phyloP scores from a whole-genome alignment of 1,284 basidiomycete genomes.

The Ustilago curta region DNA sequence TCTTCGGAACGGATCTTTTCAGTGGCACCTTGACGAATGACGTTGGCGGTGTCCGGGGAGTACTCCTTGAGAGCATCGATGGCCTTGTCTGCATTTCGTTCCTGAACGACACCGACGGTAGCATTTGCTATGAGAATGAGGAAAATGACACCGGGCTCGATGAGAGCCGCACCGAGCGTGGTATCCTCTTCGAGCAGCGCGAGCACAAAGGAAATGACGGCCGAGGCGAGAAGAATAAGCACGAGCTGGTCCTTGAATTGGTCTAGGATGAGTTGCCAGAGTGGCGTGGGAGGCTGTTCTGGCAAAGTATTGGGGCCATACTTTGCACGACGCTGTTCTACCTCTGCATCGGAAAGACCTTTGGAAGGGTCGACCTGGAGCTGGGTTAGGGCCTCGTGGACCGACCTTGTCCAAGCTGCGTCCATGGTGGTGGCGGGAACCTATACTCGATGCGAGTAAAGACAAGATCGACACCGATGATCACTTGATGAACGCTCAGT shows the following conservation, averaged over 20 bases:
- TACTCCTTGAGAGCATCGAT: conserved; percentile 68
- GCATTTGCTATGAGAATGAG: conserved; percentile 68
- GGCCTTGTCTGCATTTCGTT: conserved; percentile 68
- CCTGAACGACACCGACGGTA: conserved; percentile 68
- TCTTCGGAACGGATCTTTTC: conserved; percentile 54
- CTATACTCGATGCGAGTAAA: background rate
- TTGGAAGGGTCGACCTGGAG: conserved; percentile 53
- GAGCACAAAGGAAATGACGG: conserved; percentile 66
- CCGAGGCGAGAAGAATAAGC: conserved; percentile 66
- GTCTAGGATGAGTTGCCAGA: conserved; percentile 93
- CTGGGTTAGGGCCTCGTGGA: conserved; percentile 54
- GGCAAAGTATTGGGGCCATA: conserved; percentile 74
- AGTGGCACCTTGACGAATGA: conserved; percentile 57
- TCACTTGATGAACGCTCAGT: background rate
- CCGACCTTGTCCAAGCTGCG: conserved; percentile 62
- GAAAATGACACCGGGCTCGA: conserved; percentile 68
- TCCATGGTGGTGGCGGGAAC: conserved; percentile 49
- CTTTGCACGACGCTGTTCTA: conserved; percentile 38
- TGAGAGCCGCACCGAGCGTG: conserved; percentile 63
- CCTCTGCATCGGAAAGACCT: conserved; percentile 62
- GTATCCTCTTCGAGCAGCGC: conserved; percentile 65
- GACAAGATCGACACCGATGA: background rate
- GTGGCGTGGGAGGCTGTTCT: conserved; percentile 86
- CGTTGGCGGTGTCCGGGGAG: conserved; percentile 63
- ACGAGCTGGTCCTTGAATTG: conserved; percentile 79